Evolutionary conservation across 2,329 filamentous ascomycete genomes (phyloP), one percentile per base, ranked within the genome.

Genomic region (Aspergillus sp.): DNA sequence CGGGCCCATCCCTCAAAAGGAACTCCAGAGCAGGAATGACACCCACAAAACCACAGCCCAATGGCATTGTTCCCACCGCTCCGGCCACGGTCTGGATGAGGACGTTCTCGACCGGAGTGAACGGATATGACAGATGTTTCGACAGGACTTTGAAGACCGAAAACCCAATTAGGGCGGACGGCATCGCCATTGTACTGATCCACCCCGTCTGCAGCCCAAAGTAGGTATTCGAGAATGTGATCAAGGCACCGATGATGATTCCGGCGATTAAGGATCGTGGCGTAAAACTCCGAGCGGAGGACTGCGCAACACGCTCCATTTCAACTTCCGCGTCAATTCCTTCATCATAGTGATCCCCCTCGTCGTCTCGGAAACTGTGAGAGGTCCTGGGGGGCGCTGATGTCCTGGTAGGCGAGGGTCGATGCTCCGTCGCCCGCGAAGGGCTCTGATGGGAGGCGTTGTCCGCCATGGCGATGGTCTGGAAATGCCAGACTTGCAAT

Each of bases 221-320:
- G 68, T 97, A 98, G 75, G 94, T 96, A 64, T 98, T 98, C 44
- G 88, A 94, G 65, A 95, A 95, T 63, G 87, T 93, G 60, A 97
- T 95, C 46, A 97, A 75, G 4, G 93, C 80, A 36, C 93, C 93
- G 52, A 98, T 93, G 3, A 80, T 72, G 4, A 94, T 74, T 10
- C 93, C 93, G 29, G 87, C 88, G 4, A 81, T 63, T 35, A 97
- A 76, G 43, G 88, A 88, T 47, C 93, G 84, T 28, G 84, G 48
- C 0, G 93, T 97, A 70, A 98, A 96, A 71, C 88, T 89, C 51
- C 69, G 66, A 12, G 66, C 53, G 32, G 65, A 64, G 29, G 61
- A 62, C 29, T 42, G 36, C 8, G 36, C 52, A 9, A 48, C 45
- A 46, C 42, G 50, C 27, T 41, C 30, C 34, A 44, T 50, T 41